A percentile compares a stretch with the other conserved stretches of the same genome.
Evolutionary conservation across 805 yeast species (phyloP).

Genomic region (Danielozyma ontarioensis): DNA sequence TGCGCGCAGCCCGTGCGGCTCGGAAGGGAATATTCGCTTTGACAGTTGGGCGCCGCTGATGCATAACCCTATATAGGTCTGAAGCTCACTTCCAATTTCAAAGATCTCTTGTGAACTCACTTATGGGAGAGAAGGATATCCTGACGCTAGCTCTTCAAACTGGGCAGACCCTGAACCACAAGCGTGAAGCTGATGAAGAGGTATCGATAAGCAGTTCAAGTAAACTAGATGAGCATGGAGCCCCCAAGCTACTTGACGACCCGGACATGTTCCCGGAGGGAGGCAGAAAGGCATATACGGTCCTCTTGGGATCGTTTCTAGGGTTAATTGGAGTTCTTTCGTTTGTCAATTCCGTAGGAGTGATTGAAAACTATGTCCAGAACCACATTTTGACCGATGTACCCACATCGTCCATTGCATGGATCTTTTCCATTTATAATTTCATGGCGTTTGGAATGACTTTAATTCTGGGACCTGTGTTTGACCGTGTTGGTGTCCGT

Average conservation of each 20-base stretch:
- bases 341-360: constrained; percentile 23
- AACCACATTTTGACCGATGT: constrained; percentile 8
- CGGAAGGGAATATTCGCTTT: too few relatives aligned
- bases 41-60: too few relatives aligned
- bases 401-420: constrained; percentile 15
- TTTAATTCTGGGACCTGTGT: constrained; percentile 20
- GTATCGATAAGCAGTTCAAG: too few relatives aligned
- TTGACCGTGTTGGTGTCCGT: constrained; percentile 20
- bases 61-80: too few relatives aligned
- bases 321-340: constrained; percentile 22
- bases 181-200: too few relatives aligned
- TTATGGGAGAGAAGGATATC: too few relatives aligned
- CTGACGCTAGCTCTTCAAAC: too few relatives aligned
- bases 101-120: too few relatives aligned
- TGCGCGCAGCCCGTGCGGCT: too few relatives aligned
- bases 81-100: too few relatives aligned
- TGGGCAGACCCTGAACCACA: too few relatives aligned
- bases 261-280: constrained; percentile 24
- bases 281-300: constrained; percentile 18
- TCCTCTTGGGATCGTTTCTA: constrained; percentile 19
- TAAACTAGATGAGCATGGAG: too few relatives aligned
- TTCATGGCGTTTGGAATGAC: constrained; percentile 20
- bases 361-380: constrained; percentile 15
- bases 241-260: constrained; percentile 13
- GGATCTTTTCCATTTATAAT: constrained; percentile 24